phyloP scores from a whole-genome alignment of 2,329 filamentous ascomycete species.

The Hansfordia pulvinata region DNA sequence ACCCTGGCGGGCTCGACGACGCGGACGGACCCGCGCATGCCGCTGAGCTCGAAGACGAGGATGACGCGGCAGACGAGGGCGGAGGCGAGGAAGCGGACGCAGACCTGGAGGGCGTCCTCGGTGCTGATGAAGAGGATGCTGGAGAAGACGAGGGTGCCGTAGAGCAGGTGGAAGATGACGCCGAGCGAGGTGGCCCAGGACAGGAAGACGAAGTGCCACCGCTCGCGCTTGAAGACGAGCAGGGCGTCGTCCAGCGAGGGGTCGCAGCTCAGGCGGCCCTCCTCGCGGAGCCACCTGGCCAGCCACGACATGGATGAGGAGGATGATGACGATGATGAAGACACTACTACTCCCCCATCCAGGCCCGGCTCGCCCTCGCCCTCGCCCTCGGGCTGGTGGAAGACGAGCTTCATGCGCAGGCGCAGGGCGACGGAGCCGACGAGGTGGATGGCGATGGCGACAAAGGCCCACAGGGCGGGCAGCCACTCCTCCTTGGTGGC shows the following conservation, averaged over 20 bases:
- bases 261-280: no score
- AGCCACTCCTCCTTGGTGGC: slow-evolving; percentile 7
- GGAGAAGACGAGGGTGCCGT: slow-evolving; percentile 12
- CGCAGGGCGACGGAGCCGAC: slow-evolving; percentile 5
- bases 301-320: no score
- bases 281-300: no score
- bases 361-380: no score
- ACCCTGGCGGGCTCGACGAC: slow-evolving; percentile 51
- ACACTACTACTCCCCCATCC: no score
- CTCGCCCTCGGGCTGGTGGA: no score
- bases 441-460: slow-evolving; percentile 10
- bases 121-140: slow-evolving; percentile 11
- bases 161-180: slow-evolving; percentile 9
- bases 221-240: no score
- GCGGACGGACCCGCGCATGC: slow-evolving; percentile 32
- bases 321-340: no score
- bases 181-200: slow-evolving; percentile 9
- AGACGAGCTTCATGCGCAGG: slow-evolving; percentile 7
- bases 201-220: slow-evolving; percentile 6
- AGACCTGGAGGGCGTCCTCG: slow-evolving; percentile 6
- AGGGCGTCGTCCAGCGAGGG: no score
- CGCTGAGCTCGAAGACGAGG: slow-evolving; percentile 6
- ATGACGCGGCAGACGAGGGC: slow-evolving; percentile 7
- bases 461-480: slow-evolving; percentile 12
- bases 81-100: slow-evolving; percentile 5